Evolutionary conservation across 768 basidiomycete species (phyloP).

Genomic region (Suillus subaureus): DNA sequence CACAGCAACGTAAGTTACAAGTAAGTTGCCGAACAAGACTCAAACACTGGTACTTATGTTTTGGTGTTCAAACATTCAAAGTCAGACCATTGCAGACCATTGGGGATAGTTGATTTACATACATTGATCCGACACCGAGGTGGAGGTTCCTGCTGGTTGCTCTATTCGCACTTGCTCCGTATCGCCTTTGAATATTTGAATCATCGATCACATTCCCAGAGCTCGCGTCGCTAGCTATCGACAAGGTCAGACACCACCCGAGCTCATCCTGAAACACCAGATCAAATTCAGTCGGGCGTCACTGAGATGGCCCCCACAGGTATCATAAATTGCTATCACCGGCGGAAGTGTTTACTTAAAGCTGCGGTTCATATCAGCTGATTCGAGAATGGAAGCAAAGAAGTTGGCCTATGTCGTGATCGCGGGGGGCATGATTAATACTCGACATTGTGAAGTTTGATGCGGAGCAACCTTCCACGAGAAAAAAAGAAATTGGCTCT

Average conservation of each 20-base stretch:
- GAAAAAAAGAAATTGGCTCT: neutral
- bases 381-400: neutral
- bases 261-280: neutral
- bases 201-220: conserved; percentile 5
- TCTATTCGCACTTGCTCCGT: neutral
- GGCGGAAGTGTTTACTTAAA: neutral
- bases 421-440: neutral
- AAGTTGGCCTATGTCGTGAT: neutral
- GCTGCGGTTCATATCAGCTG: neutral
- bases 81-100: conserved; percentile 2
- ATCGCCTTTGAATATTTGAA: conserved; percentile 1
- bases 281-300: conserved; percentile 1
- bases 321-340: neutral
- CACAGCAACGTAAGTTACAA: neutral
- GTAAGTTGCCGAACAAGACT: neutral
- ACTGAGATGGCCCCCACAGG: neutral
- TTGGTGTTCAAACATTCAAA: neutral
- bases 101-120: neutral
- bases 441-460: neutral
- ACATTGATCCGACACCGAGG: conserved; percentile 5
- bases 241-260: neutral
- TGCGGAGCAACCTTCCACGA: neutral
- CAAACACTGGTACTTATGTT: neutral
- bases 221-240: neutral
- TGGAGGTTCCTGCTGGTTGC: neutral